phyloP scores from a whole-genome alignment of 2,329 filamentous ascomycete genomes.

The Bertia moriformis region DNA sequence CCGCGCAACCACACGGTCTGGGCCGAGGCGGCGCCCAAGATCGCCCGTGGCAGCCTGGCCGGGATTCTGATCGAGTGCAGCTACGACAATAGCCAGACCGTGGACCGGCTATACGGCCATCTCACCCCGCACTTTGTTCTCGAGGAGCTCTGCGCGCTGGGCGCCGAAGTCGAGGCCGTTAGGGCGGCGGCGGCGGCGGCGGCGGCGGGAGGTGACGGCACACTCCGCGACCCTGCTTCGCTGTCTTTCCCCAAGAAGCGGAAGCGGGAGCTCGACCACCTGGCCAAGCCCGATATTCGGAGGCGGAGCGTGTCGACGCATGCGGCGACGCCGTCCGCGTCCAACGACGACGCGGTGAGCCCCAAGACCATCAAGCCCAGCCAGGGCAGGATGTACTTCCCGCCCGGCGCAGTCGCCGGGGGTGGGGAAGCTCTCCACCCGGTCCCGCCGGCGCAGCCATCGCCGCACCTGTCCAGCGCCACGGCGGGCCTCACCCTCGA shows the following conservation, averaged over 20 bases:
- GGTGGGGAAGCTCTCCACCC: not conserved
- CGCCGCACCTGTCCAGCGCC: not conserved
- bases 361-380: conserved; percentile 2
- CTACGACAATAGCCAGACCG: conserved; percentile 67
- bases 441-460: not conserved
- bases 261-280: not conserved
- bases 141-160: conserved; percentile 61
- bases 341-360: conserved; percentile 3
- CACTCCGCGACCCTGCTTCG: too few relatives aligned
- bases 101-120: conserved; percentile 75
- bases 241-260: too few relatives aligned
- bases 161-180: conserved; percentile 49
- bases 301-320: not conserved
- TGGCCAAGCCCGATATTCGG: not conserved
- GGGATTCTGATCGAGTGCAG: conserved; percentile 94
- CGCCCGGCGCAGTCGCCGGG: conserved; percentile 10
- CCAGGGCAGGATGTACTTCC: conserved; percentile 7
- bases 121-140: conserved; percentile 72
- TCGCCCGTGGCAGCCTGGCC: conserved; percentile 54
- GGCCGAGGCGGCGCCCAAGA: conserved; percentile 76
- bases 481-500: not conserved
- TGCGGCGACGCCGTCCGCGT: conserved; percentile 6
- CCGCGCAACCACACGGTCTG: conserved; percentile 75
- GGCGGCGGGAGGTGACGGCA: not conserved
- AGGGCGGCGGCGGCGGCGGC: conserved; percentile 19